These are phyloP conservation scores for Aspergillus quadricinctus DNA, from an alignment of 2,329 filamentous ascomycete species.

Conservation along the genomic window DNA sequence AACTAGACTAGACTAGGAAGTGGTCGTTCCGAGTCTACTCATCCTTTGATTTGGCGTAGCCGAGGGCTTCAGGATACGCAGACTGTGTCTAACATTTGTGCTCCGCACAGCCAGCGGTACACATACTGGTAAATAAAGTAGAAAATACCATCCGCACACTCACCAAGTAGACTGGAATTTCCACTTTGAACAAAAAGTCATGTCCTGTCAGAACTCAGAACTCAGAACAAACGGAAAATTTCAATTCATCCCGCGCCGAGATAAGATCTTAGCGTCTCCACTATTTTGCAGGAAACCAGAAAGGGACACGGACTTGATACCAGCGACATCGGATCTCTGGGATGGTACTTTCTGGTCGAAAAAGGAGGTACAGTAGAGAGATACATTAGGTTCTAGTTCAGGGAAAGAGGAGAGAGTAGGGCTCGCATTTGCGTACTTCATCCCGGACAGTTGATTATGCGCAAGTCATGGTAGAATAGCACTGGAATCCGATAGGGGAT, in stretches of 20 bases:
- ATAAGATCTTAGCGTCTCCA: slow-evolving; percentile 21
- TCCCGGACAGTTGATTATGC: neutral
- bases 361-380: neutral
- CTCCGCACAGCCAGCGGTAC: too few relatives aligned
- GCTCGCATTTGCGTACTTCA: neutral
- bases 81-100: neutral
- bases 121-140: too few relatives aligned
- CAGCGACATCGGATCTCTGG: slow-evolving; percentile 21
- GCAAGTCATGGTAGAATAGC: neutral
- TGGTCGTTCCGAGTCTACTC: neutral
- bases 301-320: neutral
- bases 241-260: slow-evolving; percentile 9
- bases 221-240: neutral
- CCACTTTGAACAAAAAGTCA: neutral
- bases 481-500: too few relatives aligned
- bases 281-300: neutral
- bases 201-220: too few relatives aligned
- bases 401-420: too few relatives aligned
- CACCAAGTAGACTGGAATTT: neutral
- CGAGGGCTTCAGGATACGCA: too few relatives aligned
- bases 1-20: neutral
- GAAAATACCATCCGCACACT: too few relatives aligned
- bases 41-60: neutral
- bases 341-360: neutral
- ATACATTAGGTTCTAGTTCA: neutral